Conservation (phyloP, 2,329 filamentous ascomycete genomes). For the Teratosphaeria gauchensis region DNA sequence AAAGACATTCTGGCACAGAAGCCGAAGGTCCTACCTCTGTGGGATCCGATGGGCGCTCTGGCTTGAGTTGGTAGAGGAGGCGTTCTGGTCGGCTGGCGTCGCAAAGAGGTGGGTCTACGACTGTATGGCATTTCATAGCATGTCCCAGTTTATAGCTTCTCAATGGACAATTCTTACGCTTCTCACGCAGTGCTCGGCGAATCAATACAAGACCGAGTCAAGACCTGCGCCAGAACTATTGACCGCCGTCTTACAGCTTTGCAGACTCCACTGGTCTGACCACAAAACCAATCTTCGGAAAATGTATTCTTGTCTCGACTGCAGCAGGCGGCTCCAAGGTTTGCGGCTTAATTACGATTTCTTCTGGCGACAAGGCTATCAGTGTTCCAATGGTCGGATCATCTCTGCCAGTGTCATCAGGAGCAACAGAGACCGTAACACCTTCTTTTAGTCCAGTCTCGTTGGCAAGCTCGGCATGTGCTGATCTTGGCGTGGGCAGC, state of each 20-base stretch:
- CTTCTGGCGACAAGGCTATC: slow-evolving; percentile 30
- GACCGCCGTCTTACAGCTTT: slow-evolving; percentile 8
- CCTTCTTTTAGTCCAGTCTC: slow-evolving; percentile 25
- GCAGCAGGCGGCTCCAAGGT: slow-evolving; percentile 17
- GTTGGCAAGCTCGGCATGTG: slow-evolving; percentile 20
- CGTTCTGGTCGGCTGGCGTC: neutral
- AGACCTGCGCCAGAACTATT: neutral
- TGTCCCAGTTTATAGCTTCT: neutral
- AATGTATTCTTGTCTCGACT: slow-evolving; percentile 30
- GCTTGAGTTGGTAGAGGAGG: slow-evolving; percentile 13
- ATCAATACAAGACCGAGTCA: neutral
- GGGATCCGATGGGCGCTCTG: slow-evolving; percentile 33
- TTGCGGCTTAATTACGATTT: slow-evolving; percentile 29
- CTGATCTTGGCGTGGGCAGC: slow-evolving; percentile 22
- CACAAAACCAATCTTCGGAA: slow-evolving; percentile 32
- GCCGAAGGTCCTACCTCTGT: slow-evolving; percentile 55
- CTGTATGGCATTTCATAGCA: neutral
- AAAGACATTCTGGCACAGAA: slow-evolving; percentile 61
- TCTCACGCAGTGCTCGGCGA: too few species aligned
- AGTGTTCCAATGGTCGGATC: slow-evolving; percentile 30
- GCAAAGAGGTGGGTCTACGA: neutral
- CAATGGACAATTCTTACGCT: neutral
- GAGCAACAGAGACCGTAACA: slow-evolving; percentile 24
- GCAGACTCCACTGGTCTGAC: slow-evolving; percentile 18
- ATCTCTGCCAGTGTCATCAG: slow-evolving; percentile 32